phyloP scores from a whole-genome alignment of 345 rosid species.

The Citropsis articulata region DNA sequence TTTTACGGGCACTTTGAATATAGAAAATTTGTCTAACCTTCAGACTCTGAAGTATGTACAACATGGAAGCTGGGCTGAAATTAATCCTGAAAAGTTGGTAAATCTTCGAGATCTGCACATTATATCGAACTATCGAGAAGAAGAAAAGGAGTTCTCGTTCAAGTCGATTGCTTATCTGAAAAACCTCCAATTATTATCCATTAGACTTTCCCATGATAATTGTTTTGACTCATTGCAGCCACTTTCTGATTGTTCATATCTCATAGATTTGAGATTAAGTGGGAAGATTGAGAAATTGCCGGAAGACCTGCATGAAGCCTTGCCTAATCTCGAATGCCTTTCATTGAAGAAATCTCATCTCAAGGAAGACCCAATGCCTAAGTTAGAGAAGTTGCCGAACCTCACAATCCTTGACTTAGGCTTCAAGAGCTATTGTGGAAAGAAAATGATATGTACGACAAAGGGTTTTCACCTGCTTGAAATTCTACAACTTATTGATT shows the following conservation, averaged over 20 bases:
- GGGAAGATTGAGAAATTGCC: background rate
- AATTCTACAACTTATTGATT: background rate
- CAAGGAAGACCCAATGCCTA: background rate
- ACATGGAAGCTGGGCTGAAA: background rate
- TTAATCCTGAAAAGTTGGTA: background rate
- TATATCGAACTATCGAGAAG: accelerated
- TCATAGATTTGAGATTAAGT: background rate
- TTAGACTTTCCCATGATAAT: background rate
- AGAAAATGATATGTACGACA: background rate
- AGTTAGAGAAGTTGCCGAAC: background rate
- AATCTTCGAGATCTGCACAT: slow-evolving; percentile 1
- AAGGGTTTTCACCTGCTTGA: background rate
- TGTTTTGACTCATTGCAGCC: background rate
- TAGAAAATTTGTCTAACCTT: background rate
- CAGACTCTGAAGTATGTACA: background rate
- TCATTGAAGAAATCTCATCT: background rate
- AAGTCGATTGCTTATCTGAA: background rate
- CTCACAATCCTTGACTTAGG: background rate
- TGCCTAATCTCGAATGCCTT: background rate
- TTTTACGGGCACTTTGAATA: background rate
- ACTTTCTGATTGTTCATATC: background rate
- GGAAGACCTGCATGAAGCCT: background rate
- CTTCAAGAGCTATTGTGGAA: background rate
- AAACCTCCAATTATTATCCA: background rate
- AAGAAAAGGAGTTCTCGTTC: background rate